Conservation (phyloP, 345 rosid genomes). For the Eucalyptus decipiens region DNA sequence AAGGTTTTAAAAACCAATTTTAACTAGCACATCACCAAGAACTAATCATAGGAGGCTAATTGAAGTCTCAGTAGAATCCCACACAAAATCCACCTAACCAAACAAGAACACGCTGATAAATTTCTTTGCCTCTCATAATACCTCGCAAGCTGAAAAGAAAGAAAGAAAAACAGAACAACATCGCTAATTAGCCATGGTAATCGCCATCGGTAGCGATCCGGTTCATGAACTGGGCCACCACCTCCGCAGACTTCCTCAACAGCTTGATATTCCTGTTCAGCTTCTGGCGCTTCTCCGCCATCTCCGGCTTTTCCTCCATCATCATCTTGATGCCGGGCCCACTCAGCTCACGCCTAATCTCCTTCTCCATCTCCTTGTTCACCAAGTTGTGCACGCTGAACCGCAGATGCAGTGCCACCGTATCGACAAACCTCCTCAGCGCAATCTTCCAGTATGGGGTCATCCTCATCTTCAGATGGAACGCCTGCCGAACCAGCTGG, state of each 20-base stretch:
- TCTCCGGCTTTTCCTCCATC: constrained; percentile 7
- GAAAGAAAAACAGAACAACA: background rate
- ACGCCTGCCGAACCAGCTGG: background rate
- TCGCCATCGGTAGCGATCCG: background rate
- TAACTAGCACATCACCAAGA: background rate
- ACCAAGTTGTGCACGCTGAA: background rate
- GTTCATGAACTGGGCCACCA: background rate
- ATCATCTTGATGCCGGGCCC: background rate
- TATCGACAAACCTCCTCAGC: constrained; percentile 7
- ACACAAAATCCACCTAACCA: background rate
- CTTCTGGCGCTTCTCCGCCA: constrained; percentile 6
- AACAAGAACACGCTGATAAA: background rate
- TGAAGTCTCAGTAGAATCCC: background rate
- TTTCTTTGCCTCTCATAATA: background rate
- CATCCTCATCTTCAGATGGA: constrained; percentile 12
- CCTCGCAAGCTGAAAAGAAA: background rate
- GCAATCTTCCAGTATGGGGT: constrained; percentile 15
- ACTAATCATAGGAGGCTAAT: background rate
- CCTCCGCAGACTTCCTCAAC: constrained; percentile 1
- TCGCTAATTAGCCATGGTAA: background rate
- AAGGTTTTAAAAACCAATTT: background rate
- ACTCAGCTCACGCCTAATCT: background rate
- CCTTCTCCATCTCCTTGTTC: constrained; percentile 3
- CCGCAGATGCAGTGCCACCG: constrained; percentile 1
- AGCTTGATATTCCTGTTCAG: constrained; percentile 4